These are phyloP conservation scores for Metschnikowia kofuensis DNA, from an alignment of 805 yeast species.

Conservation along the genomic window DNA sequence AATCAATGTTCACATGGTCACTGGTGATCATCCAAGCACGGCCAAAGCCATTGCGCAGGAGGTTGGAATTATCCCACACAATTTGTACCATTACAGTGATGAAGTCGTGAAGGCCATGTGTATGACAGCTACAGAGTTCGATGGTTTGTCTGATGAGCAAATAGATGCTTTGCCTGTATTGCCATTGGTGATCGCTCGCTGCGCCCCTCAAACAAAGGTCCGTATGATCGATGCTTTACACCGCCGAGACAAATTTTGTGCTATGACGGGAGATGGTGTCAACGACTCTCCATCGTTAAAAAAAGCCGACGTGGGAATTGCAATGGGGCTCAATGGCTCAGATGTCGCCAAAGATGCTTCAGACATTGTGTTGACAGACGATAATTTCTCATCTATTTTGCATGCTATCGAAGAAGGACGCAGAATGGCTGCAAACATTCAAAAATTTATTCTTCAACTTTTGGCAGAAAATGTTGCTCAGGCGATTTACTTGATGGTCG, in stretches of 20 bases:
- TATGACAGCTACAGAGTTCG: conserved; percentile 74
- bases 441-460: conserved; percentile 21
- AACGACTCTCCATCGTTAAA: conserved; percentile 28
- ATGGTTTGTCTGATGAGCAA: conserved; percentile 55
- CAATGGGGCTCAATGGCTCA: conserved; percentile 29
- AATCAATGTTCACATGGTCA: conserved; percentile 21
- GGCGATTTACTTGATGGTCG: conserved; percentile 65
- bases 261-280: conserved; percentile 66
- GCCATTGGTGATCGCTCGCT: conserved; percentile 77
- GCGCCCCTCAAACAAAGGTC: conserved; percentile 81
- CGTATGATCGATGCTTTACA: conserved; percentile 73
- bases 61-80: conserved; percentile 28
- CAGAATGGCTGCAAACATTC: conserved; percentile 21
- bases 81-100: conserved; percentile 52
- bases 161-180: conserved; percentile 61
- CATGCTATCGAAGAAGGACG: conserved; percentile 28
- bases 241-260: conserved; percentile 48
- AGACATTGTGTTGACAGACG: conserved; percentile 27
- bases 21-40: conserved; percentile 22
- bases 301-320: conserved; percentile 29
- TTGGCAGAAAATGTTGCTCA: conserved; percentile 40
- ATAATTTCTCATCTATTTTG: conserved; percentile 27
- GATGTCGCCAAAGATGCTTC: conserved; percentile 30
- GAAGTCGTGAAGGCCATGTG: conserved; percentile 64
- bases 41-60: conserved; percentile 23